phyloP scores from a whole-genome alignment of 371 early-diverging fungal species.

The Capillidium rhysosporum region DNA sequence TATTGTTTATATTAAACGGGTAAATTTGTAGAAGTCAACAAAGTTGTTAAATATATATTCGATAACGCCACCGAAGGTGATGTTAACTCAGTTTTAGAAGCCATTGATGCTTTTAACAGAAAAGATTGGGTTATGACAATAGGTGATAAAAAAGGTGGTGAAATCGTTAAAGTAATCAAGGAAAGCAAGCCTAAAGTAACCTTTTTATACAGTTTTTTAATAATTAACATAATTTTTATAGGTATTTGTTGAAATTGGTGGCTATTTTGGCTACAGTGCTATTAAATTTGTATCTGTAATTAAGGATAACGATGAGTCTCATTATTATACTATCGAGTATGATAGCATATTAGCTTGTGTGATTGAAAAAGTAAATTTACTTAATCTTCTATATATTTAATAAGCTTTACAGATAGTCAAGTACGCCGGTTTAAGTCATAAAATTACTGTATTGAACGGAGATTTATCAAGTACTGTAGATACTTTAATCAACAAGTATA shows the following conservation, averaged over 20 bases:
- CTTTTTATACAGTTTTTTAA: background rate
- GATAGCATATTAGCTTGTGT: background rate
- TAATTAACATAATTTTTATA: background rate
- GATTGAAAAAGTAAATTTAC: constrained; percentile 1
- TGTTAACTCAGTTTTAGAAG: background rate
- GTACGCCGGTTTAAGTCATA: constrained; percentile 9
- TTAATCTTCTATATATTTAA: background rate
- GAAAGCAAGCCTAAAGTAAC: background rate
- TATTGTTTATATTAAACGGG: background rate
- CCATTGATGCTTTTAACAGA: background rate
- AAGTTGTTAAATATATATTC: background rate
- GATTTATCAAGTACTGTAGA: background rate
- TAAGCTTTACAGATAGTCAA: constrained; percentile 3
- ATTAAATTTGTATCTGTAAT: background rate
- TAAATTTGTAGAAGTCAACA: background rate
- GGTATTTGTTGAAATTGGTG: constrained; percentile 8
- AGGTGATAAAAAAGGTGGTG: constrained; percentile 1
- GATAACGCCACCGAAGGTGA: background rate
- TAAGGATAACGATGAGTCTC: background rate
- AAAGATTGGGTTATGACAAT: background rate
- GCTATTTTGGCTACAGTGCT: constrained; percentile 12
- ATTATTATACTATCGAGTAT: constrained; percentile 1
- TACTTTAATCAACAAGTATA: background rate
- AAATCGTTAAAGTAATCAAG: background rate
- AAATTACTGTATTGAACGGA: constrained; percentile 8